Evolutionary conservation across 805 yeast genomes (phyloP).

Genomic region (Groenewaldozyma tartarivorans): DNA sequence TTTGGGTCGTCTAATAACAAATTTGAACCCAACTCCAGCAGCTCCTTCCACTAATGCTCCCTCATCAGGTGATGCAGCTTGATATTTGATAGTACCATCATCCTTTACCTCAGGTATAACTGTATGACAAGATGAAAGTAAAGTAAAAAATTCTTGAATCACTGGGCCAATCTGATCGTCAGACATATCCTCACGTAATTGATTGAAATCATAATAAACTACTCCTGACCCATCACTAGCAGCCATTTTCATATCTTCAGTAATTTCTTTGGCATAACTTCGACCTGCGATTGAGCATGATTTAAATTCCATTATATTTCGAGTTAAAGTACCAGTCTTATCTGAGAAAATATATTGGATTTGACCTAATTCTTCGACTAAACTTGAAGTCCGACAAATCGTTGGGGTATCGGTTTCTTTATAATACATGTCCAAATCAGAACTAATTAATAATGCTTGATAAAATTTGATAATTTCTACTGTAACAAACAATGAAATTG

Average conservation of each 20-base stretch:
- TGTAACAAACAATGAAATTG: conserved; percentile 86
- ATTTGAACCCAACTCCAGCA: conserved; percentile 75
- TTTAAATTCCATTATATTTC: conserved; percentile 95
- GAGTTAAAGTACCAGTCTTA: conserved; percentile 92
- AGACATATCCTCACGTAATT: conserved; percentile 39
- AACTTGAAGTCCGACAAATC: conserved; percentile 86
- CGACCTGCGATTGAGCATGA: conserved; percentile 88
- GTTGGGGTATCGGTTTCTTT: conserved; percentile 88
- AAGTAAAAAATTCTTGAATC: conserved; percentile 69
- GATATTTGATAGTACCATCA: conserved; percentile 59
- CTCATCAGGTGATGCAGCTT: conserved; percentile 98
- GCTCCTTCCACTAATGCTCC: conserved; percentile 98
- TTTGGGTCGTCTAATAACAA: conserved; percentile 77
- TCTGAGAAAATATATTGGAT: conserved; percentile 94
- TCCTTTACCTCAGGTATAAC: conserved; percentile 80
- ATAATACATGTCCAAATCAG: conserved; percentile 89
- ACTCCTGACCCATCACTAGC: conserved; percentile 70
- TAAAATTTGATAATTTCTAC: conserved; percentile 92
- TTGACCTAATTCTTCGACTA: conserved; percentile 96
- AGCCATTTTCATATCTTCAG: conserved; percentile 77
- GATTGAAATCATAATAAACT: conserved; percentile 67
- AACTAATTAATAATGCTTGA: conserved; percentile 88
- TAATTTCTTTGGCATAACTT: conserved; percentile 78
- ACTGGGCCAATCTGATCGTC: conserved; percentile 32
- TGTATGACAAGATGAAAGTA: conserved; percentile 90